A percentile compares a stretch with the other conserved stretches of the same genome.
These are phyloP conservation scores for Globisporangium irregulare DNA, from an alignment of 352 stramenopile genomes.

Conservation along the genomic window DNA sequence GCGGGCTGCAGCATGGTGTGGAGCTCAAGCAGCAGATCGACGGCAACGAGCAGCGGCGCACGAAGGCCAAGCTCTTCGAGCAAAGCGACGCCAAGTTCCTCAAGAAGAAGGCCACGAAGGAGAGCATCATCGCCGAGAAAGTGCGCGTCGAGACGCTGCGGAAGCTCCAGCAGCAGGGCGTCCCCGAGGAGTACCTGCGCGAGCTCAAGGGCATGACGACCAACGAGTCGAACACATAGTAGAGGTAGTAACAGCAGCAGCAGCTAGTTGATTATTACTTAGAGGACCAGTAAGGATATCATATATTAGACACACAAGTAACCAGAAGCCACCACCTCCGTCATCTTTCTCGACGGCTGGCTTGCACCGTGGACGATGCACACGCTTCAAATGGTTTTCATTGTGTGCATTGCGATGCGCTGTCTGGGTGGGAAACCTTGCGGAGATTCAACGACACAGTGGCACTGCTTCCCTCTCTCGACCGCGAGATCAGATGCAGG, in stretches of 20 bases:
- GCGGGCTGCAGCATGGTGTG: constrained; percentile 34
- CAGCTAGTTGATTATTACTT: neutral
- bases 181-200: constrained; percentile 64
- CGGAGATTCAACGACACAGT: no score
- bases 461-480: no score
- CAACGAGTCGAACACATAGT: constrained; percentile 58
- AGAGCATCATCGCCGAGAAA: constrained; percentile 77
- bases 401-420: no score
- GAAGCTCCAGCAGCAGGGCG: constrained; percentile 57
- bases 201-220: constrained; percentile 64
- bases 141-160: constrained; percentile 59
- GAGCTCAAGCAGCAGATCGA: constrained; percentile 54
- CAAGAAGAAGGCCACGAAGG: constrained; percentile 71
- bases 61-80: constrained; percentile 64
- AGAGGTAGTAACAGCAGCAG: neutral
- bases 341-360: no score
- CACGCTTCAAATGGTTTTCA: no score
- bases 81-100: constrained; percentile 67
- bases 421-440: no score
- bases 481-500: no score
- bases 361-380: no score
- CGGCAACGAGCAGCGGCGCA: constrained; percentile 41
- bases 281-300: neutral
- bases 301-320: neutral
- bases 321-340: neutral